Percentiles rank a stretch among this genome's conserved stretches.
These are phyloP conservation scores for Blastobotrys indianensis DNA, from an alignment of 1,139 yeast species.

Conservation along the genomic window DNA sequence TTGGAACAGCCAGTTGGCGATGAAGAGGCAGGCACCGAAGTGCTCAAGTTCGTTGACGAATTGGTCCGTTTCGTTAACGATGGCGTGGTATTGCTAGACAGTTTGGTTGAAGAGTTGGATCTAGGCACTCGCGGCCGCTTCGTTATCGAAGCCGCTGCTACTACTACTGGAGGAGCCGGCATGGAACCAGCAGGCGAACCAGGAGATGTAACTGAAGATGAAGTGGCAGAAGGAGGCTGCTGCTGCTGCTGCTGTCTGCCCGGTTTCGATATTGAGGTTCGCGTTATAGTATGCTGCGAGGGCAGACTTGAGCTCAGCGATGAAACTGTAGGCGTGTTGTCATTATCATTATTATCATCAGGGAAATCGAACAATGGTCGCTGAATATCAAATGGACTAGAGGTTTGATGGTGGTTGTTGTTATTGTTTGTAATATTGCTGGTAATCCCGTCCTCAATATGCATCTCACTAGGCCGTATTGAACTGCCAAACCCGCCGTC, in stretches of 20 bases:
- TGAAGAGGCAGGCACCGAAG: slow-evolving; percentile 8
- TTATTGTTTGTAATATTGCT: too few relatives aligned
- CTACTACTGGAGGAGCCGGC: too few relatives aligned
- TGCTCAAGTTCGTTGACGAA: slow-evolving; percentile 1
- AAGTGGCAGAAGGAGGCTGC: too few relatives aligned
- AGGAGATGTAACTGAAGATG: too few relatives aligned
- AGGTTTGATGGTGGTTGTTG: too few relatives aligned
- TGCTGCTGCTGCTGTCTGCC: too few relatives aligned
- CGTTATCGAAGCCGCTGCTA: too few relatives aligned
- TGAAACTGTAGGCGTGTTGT: not conserved
- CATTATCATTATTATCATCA: not conserved
- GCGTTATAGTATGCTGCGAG: too few relatives aligned
- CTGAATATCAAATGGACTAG: slow-evolving; percentile 4
- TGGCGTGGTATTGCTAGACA: not conserved
- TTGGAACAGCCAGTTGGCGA: slow-evolving; percentile 55
- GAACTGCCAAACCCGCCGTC: not conserved
- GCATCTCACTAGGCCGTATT: slow-evolving; percentile 1
- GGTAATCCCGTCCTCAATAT: not conserved
- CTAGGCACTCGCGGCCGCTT: too few relatives aligned
- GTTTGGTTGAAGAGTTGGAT: not conserved
- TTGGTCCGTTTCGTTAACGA: not conserved
- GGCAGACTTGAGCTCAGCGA: too few relatives aligned
- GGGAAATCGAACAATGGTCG: slow-evolving; percentile 2
- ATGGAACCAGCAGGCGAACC: too few relatives aligned
- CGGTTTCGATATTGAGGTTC: too few relatives aligned